phyloP scores from a whole-genome alignment of 768 basidiomycete species.

The Vishniacozyma victoriae region DNA sequence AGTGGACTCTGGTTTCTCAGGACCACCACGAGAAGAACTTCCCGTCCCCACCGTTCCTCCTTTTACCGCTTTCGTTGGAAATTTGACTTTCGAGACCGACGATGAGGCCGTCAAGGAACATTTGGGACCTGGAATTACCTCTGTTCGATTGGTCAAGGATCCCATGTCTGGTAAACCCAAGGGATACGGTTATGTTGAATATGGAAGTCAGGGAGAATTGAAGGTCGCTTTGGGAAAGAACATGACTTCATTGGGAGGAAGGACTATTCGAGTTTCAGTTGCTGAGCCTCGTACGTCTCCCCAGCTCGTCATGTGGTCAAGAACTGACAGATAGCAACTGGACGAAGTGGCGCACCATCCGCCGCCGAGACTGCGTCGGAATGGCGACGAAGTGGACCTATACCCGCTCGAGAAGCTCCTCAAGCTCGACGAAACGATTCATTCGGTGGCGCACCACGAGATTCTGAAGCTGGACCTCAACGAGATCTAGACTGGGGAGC shows the following conservation, averaged over 20 bases:
- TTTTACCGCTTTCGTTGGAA: constrained; percentile 94
- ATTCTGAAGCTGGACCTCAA: constrained; percentile 16
- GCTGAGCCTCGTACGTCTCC: constrained; percentile 82
- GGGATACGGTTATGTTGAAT: constrained; percentile 97
- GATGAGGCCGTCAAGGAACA: constrained; percentile 70
- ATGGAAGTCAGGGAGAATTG: constrained; percentile 74
- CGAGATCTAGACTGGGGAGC: constrained; percentile 47
- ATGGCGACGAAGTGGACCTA: constrained; percentile 83
- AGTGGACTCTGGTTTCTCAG: constrained; percentile 18
- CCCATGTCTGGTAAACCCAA: constrained; percentile 82
- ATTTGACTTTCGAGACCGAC: constrained; percentile 84
- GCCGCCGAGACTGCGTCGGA: constrained; percentile 73
- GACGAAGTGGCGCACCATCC: constrained; percentile 51
- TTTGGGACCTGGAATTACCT: constrained; percentile 61
- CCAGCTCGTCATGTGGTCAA: not conserved
- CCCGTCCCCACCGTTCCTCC: constrained; percentile 94
- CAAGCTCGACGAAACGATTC: constrained; percentile 5
- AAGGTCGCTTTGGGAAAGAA: constrained; percentile 73
- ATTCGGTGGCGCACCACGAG: constrained; percentile 50
- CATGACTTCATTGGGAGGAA: constrained; percentile 66
- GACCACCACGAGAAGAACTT: constrained; percentile 68
- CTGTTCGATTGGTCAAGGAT: constrained; percentile 87
- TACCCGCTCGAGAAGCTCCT: constrained; percentile 51
- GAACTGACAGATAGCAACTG: too few species aligned
- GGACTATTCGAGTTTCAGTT: constrained; percentile 82